phyloP scores from a whole-genome alignment of 805 yeast species.

The Nakazawaea wickerhamii region DNA sequence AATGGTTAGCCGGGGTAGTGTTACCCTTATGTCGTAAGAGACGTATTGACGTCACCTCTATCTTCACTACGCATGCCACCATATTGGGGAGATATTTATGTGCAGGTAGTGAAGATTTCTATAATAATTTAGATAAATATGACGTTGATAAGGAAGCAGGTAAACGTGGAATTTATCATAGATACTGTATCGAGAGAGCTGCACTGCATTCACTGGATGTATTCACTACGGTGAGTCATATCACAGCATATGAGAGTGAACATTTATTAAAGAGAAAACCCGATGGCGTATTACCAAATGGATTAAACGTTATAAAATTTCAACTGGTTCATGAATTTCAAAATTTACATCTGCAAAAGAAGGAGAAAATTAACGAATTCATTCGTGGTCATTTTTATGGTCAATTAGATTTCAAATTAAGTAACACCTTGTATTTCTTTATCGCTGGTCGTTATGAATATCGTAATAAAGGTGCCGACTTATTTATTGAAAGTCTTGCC shows the following conservation, averaged over 20 bases:
- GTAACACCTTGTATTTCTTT: slow-evolving; percentile 89
- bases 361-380: slow-evolving; percentile 89
- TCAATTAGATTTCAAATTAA: slow-evolving; percentile 88
- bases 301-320: slow-evolving; percentile 90
- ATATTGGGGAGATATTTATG: slow-evolving; percentile 90
- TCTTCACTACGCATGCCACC: slow-evolving; percentile 97
- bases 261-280: slow-evolving; percentile 92
- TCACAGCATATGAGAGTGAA: slow-evolving; percentile 94
- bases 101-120: slow-evolving; percentile 95
- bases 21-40: slow-evolving; percentile 89
- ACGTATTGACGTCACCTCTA: slow-evolving; percentile 87
- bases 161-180: slow-evolving; percentile 92
- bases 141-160: slow-evolving; percentile 99
- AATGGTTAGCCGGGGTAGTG: slow-evolving; percentile 97
- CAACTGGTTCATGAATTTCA: slow-evolving; percentile 98
- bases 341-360: slow-evolving; percentile 86
- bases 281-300: slow-evolving; percentile 96
- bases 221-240: slow-evolving; percentile 94
- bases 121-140: slow-evolving; percentile 80
- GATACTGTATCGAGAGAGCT: slow-evolving; percentile 94
- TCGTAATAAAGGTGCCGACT: slow-evolving; percentile 94
- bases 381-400: slow-evolving; percentile 97
- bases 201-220: slow-evolving; percentile 96
- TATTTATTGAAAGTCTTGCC: slow-evolving; percentile 89
- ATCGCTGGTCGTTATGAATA: slow-evolving; percentile 97